Evolutionary conservation across 1,284 basidiomycete species (phyloP).

Genomic region (Serendipita sp.): DNA sequence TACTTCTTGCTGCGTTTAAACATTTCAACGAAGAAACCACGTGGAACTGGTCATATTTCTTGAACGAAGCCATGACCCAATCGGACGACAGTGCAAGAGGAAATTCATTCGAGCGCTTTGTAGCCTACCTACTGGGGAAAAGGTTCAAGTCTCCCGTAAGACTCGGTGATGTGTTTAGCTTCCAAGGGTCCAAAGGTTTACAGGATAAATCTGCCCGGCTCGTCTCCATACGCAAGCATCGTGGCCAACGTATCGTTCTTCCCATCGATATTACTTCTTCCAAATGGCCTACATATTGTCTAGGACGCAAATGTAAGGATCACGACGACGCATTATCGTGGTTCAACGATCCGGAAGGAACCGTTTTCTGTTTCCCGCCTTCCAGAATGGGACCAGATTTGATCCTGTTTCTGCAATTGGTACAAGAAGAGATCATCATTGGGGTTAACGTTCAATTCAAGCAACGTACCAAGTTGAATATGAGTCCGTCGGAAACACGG

Average conservation of each 20-base stretch:
- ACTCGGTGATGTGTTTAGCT: not conserved
- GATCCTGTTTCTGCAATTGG: not conserved
- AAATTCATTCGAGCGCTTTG: not conserved
- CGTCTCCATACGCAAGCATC: not conserved
- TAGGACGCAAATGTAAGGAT: not conserved
- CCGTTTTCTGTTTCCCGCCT: not conserved
- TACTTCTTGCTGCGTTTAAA: not conserved
- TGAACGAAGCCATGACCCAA: not conserved
- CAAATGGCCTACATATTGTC: not conserved
- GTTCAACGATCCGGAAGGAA: not conserved
- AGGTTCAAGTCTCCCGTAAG: not conserved
- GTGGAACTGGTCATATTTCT: not conserved
- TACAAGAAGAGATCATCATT: not conserved
- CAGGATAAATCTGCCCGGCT: not conserved
- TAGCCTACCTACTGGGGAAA: not conserved
- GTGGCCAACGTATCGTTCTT: not conserved
- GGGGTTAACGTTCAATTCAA: not conserved
- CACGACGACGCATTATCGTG: not conserved
- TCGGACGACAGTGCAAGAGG: not conserved
- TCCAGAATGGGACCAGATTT: not conserved
- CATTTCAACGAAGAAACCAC: not conserved
- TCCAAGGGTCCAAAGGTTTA: not conserved
- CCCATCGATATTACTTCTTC: not conserved
- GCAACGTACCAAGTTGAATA: not conserved
- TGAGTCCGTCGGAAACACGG: not conserved